A percentile compares a stretch with the other conserved stretches of the same genome.
These are phyloP conservation scores for Lachnellula hyalina DNA, from an alignment of 2,329 filamentous ascomycete species.

Conservation along the genomic window DNA sequence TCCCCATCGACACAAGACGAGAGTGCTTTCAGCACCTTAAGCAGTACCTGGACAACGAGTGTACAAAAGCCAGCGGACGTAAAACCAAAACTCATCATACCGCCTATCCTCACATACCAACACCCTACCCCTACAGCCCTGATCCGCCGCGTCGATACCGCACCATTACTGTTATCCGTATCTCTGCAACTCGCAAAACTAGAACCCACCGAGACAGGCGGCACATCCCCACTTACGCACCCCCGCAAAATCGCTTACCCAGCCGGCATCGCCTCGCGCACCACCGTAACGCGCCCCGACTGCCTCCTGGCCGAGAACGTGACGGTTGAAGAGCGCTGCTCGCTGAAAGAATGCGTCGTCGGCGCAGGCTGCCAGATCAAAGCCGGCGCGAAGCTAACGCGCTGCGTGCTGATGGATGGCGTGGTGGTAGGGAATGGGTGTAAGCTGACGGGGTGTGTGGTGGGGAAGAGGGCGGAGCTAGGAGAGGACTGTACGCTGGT, in stretches of 20 bases:
- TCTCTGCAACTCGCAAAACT: slow-evolving; percentile 85
- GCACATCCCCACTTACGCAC: slow-evolving; percentile 71
- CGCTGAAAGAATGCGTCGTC: slow-evolving; percentile 89
- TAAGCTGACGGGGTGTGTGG: slow-evolving; percentile 79
- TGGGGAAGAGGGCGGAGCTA: slow-evolving; percentile 75
- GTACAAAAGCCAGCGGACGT: slow-evolving; percentile 14
- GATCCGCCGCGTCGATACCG: slow-evolving; percentile 83
- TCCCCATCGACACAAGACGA: slow-evolving; percentile 25
- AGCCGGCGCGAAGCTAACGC: slow-evolving; percentile 76
- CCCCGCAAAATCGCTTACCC: slow-evolving; percentile 76
- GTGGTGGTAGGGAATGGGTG: slow-evolving; percentile 79
- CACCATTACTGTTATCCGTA: slow-evolving; percentile 71
- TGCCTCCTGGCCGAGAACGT: slow-evolving; percentile 84
- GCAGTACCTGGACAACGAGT: slow-evolving; percentile 29
- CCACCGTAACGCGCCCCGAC: slow-evolving; percentile 77
- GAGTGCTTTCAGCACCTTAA: slow-evolving; percentile 26
- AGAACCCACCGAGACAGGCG: slow-evolving; percentile 61
- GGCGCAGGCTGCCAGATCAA: slow-evolving; percentile 83
- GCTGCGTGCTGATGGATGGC: slow-evolving; percentile 90
- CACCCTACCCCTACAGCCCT: slow-evolving; percentile 60
- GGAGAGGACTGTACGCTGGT: slow-evolving; percentile 77
- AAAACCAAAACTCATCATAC: slow-evolving; percentile 44
- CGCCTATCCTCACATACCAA: slow-evolving; percentile 76
- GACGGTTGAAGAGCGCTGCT: slow-evolving; percentile 78
- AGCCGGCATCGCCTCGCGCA: slow-evolving; percentile 71